A percentile compares a stretch with the other conserved stretches of the same genome.
phyloP scores from a whole-genome alignment of 305 asterid species.

The Fraxinus velutina region DNA sequence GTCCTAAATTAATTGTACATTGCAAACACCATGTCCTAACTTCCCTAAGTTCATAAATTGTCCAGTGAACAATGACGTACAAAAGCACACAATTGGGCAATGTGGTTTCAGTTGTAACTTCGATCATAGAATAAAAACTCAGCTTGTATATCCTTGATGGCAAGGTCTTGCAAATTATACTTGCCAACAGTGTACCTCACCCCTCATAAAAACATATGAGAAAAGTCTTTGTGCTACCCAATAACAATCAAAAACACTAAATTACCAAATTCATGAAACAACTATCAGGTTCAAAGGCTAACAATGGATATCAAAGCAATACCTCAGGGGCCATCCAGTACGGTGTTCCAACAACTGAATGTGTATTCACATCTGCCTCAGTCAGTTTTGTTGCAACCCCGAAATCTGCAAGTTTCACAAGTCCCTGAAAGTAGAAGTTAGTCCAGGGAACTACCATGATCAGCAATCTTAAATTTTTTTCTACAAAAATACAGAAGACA shows the following conservation, averaged over 20 bases:
- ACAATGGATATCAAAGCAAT: constrained; percentile 16
- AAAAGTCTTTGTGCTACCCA: constrained; percentile 5
- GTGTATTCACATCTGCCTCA: constrained; percentile 89
- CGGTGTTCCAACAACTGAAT: constrained; percentile 98
- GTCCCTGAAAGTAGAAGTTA: constrained; percentile 76
- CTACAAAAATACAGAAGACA: neutral
- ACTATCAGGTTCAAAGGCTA: constrained; percentile 16
- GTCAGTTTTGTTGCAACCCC: constrained; percentile 97
- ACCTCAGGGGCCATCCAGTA: constrained; percentile 99
- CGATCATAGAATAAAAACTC: neutral
- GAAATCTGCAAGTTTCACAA: constrained; percentile 98
- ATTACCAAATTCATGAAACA: constrained; percentile 12
- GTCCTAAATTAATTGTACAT: neutral
- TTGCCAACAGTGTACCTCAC: neutral
- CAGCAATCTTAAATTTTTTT: constrained; percentile 4
- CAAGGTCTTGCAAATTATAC: constrained; percentile 1
- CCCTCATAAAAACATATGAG: neutral
- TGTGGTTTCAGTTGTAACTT: neutral
- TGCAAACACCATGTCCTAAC: neutral
- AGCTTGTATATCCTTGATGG: neutral
- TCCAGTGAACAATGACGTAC: neutral
- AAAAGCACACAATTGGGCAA: neutral
- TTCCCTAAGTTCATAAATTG: neutral
- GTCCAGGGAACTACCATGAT: constrained; percentile 28
- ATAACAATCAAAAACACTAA: constrained; percentile 11